These are phyloP conservation scores for Neofusicoccum ribis DNA, from an alignment of 2,329 filamentous ascomycete genomes.

Conservation along the genomic window DNA sequence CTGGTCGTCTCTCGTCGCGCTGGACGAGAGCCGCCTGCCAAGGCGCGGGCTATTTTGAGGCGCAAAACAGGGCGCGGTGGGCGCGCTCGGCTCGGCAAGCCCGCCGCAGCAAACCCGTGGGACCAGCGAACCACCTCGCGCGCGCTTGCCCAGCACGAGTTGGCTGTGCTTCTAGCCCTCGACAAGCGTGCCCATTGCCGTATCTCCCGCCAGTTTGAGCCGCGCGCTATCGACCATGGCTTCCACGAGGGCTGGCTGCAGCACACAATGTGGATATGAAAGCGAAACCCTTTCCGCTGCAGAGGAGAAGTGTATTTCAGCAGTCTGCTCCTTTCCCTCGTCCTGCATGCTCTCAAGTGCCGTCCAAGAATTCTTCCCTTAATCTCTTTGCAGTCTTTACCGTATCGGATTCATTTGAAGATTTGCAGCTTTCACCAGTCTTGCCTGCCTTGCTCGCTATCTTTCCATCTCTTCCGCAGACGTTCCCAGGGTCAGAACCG, in stretches of 20 bases:
- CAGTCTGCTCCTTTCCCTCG: neutral
- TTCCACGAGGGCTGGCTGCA: constrained; percentile 4
- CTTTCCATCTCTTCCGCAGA: neutral
- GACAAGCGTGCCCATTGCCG: neutral
- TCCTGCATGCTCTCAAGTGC: neutral
- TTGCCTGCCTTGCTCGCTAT: neutral
- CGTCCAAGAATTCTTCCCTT: neutral
- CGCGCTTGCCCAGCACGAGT: constrained; percentile 5
- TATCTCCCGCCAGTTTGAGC: neutral
- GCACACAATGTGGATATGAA: constrained; percentile 7
- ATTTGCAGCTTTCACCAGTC: neutral
- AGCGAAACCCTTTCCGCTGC: neutral
- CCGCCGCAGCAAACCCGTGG: constrained; percentile 2
- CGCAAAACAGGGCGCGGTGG: neutral
- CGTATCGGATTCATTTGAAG: neutral
- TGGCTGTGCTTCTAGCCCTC: constrained; percentile 2
- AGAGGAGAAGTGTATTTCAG: neutral
- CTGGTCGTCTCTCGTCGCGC: neutral
- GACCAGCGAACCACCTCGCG: constrained; percentile 3
- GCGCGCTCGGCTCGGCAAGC: constrained; percentile 1
- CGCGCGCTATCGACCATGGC: constrained; percentile 16
- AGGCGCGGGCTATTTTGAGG: neutral
- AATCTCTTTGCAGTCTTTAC: neutral
- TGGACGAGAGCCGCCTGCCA: neutral
- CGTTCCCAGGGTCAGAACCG: constrained; percentile 1